phyloP scores from a whole-genome alignment of 129 eudicot genomes.

The Tanacetum coccineum region DNA sequence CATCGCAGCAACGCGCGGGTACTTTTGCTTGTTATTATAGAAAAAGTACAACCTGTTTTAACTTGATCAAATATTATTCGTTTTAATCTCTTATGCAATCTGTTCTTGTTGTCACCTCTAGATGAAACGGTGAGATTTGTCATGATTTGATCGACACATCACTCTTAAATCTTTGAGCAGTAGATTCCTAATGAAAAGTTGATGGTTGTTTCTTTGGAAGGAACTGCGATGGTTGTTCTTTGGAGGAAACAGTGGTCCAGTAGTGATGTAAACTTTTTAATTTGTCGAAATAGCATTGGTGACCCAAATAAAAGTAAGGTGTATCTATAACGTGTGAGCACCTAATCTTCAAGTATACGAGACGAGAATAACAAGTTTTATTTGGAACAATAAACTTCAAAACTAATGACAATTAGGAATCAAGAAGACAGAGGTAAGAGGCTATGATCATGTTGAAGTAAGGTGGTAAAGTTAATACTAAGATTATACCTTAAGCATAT shows the following conservation, averaged over 20 bases:
- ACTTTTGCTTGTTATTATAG: too few relatives aligned
- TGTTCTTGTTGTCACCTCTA: too few relatives aligned
- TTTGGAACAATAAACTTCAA: neutral
- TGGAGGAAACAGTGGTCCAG: constrained; percentile 16
- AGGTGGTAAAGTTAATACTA: too few relatives aligned
- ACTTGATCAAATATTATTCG: too few relatives aligned
- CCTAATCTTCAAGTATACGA: constrained; percentile 1
- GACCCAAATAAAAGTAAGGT: constrained; percentile 13
- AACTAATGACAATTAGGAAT: too few relatives aligned
- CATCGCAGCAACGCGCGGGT: too few relatives aligned
- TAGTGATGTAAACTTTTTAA: constrained; percentile 16
- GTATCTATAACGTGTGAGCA: constrained; percentile 19
- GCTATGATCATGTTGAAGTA: too few relatives aligned
- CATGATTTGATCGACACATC: neutral
- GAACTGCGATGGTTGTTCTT: neutral
- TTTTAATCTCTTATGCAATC: neutral
- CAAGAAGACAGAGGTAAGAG: too few relatives aligned
- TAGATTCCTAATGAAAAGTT: constrained; percentile 17
- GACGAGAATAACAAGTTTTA: constrained; percentile 2
- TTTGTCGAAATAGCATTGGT: constrained; percentile 11
- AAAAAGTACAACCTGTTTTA: too few relatives aligned
- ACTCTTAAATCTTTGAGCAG: neutral
- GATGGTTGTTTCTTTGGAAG: constrained; percentile 29
- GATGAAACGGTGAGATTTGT: neutral
- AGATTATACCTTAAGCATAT: too few relatives aligned